These are phyloP conservation scores for Zizania palustris DNA, from an alignment of 202 grass and related monocot genomes.

Conservation along the genomic window DNA sequence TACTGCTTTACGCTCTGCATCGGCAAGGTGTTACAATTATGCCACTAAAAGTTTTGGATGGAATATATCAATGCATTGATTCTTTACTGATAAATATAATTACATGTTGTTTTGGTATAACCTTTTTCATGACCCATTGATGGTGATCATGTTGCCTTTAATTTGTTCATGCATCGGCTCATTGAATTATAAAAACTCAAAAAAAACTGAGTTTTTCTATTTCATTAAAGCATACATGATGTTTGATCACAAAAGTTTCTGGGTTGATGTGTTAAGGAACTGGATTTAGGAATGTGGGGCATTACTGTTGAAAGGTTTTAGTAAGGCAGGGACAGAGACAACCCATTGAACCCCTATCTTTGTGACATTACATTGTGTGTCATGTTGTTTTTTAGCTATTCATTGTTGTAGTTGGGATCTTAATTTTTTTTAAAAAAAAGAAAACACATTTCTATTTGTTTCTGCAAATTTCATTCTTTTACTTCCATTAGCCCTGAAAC, in stretches of 20 bases:
- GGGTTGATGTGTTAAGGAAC: too few species aligned
- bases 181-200: too few species aligned
- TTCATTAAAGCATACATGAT: too few species aligned
- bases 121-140: background rate
- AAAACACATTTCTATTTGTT: background rate
- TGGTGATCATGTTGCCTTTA: background rate
- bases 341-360: too few species aligned
- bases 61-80: background rate
- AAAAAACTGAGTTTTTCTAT: too few species aligned
- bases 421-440: constrained; percentile 1
- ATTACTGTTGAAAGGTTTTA: too few species aligned
- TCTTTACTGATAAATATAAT: background rate
- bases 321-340: too few species aligned
- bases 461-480: background rate
- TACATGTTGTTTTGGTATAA: background rate
- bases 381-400: background rate
- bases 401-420: background rate
- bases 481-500: background rate
- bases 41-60: too few species aligned
- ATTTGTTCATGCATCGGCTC: background rate
- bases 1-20: background rate
- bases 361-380: background rate
- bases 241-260: too few species aligned
- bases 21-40: background rate
- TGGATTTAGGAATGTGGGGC: too few species aligned